Base-by-base conservation (phyloP, 2,329 filamentous ascomycete species). In the Botrytis deweyae region DNA sequence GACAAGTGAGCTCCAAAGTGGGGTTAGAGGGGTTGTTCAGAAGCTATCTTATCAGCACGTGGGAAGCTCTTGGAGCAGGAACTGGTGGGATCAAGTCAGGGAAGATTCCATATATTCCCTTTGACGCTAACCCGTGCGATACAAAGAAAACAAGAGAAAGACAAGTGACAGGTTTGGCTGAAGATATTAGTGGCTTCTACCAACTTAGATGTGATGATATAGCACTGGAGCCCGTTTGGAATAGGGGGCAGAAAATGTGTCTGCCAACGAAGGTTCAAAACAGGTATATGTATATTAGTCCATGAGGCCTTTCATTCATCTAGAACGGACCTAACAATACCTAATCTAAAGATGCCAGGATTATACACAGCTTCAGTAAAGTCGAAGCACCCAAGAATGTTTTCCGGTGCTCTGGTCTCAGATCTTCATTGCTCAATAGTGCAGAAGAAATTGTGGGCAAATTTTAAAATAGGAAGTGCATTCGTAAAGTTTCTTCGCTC, bases 1-100 rank as follows among this genome's bases (percentile, higher is more conserved):
- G 14, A 46, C 20, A 8, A 49, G 18, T n/a, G 63, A 52, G 52
- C n/a, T 42, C 29, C 44, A 65, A 67, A 52, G 69, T 72, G 67
- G 62, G 61, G 70, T 38, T 22, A 18, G 68, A 40, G 49, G 69
- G 40, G 40, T 46, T 40, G n/a, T n/a, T n/a, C 29, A 16, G 22
- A 46, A 44, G 46, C 33, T 69, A 46, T 74, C 73, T 74, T 73
- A 74, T 74, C 73, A 72, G 49, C 73, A 74, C 65, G 73, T 74
- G 73, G 62, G 59, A 38, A 40, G 38, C 40, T 33, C 38, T 40
- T 44, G 52, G 33, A 25, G 59, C 61, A 55, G 29, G 61, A 65
- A 66, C 58, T 42, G 59, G 61, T 40, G 69, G 58, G 29, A 46
- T 38, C 12, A 22, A 22, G 64, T n/a, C 14, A 33, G 49, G 12